Conservation (phyloP, 2,329 filamentous ascomycete species). For the Fusarium mexicanum region DNA sequence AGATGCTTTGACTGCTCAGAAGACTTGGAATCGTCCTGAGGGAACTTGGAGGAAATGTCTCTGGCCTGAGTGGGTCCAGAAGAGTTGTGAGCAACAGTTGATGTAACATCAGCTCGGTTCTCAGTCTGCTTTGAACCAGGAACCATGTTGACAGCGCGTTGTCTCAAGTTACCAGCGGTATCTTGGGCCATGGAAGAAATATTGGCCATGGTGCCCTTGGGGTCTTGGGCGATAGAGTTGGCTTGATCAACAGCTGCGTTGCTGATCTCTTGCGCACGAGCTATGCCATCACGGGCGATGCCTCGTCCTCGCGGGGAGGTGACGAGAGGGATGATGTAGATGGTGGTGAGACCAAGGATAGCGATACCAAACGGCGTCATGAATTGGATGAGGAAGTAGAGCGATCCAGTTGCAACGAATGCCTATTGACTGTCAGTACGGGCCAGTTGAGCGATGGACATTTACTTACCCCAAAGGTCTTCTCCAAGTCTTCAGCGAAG, state of each 20-base stretch:
- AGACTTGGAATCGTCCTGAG: background rate
- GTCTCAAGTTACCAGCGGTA: constrained; percentile 8
- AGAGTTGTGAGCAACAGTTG: background rate
- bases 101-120: background rate
- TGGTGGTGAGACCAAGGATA: constrained; percentile 11
- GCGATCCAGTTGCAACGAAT: background rate
- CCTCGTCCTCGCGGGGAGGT: constrained; percentile 19
- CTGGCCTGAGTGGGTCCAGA: constrained; percentile 6
- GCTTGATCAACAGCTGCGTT: constrained; percentile 22
- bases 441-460: accelerated
- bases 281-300: constrained; percentile 11
- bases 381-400: constrained; percentile 18
- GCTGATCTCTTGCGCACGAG: constrained; percentile 22
- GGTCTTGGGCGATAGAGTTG: constrained; percentile 9
- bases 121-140: background rate
- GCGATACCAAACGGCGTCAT: constrained; percentile 27
- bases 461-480: constrained; percentile 25
- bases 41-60: constrained; percentile 8
- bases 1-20: background rate
- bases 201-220: constrained; percentile 16
- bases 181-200: constrained; percentile 25
- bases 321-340: constrained; percentile 30
- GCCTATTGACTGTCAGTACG: background rate
- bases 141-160: constrained; percentile 17
- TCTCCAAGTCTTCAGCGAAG: constrained; percentile 22